Percentiles rank a stretch among this genome's conserved stretches.
Conservation (phyloP, 768 basidiomycete genomes). For the Phylloporus sp. region DNA sequence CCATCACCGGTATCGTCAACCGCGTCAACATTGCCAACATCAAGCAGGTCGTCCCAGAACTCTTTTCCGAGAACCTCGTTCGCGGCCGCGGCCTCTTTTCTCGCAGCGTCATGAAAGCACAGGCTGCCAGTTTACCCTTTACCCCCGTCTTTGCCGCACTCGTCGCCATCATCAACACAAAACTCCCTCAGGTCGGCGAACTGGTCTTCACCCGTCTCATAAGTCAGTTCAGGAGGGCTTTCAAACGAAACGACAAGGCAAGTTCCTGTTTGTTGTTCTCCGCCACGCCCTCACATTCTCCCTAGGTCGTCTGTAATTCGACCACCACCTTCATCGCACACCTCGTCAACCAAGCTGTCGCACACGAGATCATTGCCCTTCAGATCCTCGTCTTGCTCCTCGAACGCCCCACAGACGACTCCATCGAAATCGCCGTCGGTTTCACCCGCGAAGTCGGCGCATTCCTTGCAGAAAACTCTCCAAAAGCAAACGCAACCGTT, state of each 20-base stretch:
- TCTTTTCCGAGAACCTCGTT: conserved; percentile 92
- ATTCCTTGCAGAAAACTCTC: conserved; percentile 87
- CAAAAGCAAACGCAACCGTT: conserved; percentile 91
- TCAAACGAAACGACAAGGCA: conserved; percentile 97
- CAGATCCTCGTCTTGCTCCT: conserved; percentile 95
- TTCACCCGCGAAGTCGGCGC: conserved; percentile 98
- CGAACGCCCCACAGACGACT: conserved; percentile 94
- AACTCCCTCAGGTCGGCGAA: conserved; percentile 95
- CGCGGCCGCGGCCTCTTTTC: conserved; percentile 90
- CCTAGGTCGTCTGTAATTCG: conserved; percentile 86
- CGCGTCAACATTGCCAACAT: conserved; percentile 97
- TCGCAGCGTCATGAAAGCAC: conserved; percentile 96
- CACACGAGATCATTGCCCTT: conserved; percentile 90
- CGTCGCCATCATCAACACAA: conserved; percentile 93
- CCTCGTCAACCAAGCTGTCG: conserved; percentile 89
- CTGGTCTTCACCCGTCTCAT: conserved; percentile 82
- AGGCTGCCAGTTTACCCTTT: conserved; percentile 93
- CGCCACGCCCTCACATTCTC: background rate
- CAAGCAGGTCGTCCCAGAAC: conserved; percentile 85
- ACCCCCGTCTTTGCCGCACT: conserved; percentile 95
- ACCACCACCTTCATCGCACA: conserved; percentile 89
- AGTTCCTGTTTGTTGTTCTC: conserved; percentile 15
- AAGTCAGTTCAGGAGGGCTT: conserved; percentile 91
- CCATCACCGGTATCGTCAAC: conserved; percentile 99
- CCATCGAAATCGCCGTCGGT: conserved; percentile 96